Conservation (phyloP, 2,329 filamentous ascomycete genomes). For the Fusarium sp. region DNA sequence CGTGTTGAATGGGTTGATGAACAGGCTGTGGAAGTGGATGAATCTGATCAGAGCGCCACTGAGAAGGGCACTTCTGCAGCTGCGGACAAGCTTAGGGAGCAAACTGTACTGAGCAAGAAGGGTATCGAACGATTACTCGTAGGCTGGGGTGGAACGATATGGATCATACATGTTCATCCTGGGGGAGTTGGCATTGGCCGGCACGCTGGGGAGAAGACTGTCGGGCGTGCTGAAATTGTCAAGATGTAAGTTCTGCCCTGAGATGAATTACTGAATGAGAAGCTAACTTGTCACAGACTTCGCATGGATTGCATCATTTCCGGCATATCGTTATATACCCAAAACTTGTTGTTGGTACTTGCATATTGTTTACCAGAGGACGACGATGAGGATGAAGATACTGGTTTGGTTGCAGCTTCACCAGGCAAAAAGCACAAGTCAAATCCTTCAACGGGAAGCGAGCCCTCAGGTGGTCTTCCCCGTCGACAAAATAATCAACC, state of each 20-base stretch:
- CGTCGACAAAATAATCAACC: slow-evolving; percentile 83
- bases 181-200: slow-evolving; percentile 76
- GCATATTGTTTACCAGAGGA: slow-evolving; percentile 85
- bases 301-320: slow-evolving; percentile 98
- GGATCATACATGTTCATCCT: slow-evolving; percentile 92
- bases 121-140: slow-evolving; percentile 84
- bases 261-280: slow-evolving; percentile 68
- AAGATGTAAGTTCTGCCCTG: slow-evolving; percentile 79
- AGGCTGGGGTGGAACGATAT: slow-evolving; percentile 96
- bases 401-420: slow-evolving; percentile 27
- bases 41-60: slow-evolving; percentile 60
- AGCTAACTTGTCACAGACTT: slow-evolving; percentile 69
- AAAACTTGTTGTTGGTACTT: slow-evolving; percentile 89
- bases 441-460: slow-evolving; percentile 63
- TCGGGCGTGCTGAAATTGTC: slow-evolving; percentile 88
- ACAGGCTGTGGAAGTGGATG: slow-evolving; percentile 79
- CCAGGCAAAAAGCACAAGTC: slow-evolving; percentile 57
- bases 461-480: slow-evolving; percentile 74
- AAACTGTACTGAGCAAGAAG: slow-evolving; percentile 61
- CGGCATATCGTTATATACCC: slow-evolving; percentile 95
- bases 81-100: slow-evolving; percentile 62
- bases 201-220: slow-evolving; percentile 75
- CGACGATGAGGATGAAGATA: slow-evolving; percentile 59
- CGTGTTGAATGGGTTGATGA: slow-evolving; percentile 95
- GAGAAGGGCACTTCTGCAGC: slow-evolving; percentile 60